phyloP scores from a whole-genome alignment of 129 eudicot species.

The Cynara cardunculus region DNA sequence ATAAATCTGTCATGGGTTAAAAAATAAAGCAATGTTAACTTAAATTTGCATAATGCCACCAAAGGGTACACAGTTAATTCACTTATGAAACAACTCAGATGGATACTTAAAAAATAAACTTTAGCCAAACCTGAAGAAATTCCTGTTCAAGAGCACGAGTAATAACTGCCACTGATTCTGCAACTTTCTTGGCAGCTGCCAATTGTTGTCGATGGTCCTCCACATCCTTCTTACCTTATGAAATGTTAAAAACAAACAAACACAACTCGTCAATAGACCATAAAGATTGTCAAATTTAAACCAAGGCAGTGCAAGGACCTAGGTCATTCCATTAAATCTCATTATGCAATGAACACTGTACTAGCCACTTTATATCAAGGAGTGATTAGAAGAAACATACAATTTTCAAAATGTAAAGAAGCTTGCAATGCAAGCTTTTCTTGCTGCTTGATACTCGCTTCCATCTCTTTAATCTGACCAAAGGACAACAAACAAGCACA shows the following conservation, averaged over 20 bases:
- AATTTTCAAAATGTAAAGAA: constrained; percentile 44
- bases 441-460: constrained; percentile 63
- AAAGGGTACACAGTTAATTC: neutral
- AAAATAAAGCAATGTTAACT: no score
- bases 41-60: neutral
- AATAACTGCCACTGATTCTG: constrained; percentile 66
- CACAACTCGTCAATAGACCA: neutral
- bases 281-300: neutral
- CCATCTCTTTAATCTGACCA: constrained; percentile 78
- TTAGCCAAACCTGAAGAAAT: constrained; percentile 62
- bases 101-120: neutral
- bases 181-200: constrained; percentile 61
- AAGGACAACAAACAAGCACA: neutral
- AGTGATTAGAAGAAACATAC: constrained; percentile 38
- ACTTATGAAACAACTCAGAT: neutral
- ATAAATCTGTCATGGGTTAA: no score
- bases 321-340: neutral
- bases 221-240: constrained; percentile 51
- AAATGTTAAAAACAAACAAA: neutral
- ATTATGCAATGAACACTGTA: neutral
- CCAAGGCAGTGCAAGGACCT: neutral
- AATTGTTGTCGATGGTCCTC: constrained; percentile 50
- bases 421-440: constrained; percentile 77
- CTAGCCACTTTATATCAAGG: neutral
- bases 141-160: constrained; percentile 61